Evolutionary conservation across 2,329 filamentous ascomycete genomes (phyloP).

Genomic region (Huntiella omanensis): DNA sequence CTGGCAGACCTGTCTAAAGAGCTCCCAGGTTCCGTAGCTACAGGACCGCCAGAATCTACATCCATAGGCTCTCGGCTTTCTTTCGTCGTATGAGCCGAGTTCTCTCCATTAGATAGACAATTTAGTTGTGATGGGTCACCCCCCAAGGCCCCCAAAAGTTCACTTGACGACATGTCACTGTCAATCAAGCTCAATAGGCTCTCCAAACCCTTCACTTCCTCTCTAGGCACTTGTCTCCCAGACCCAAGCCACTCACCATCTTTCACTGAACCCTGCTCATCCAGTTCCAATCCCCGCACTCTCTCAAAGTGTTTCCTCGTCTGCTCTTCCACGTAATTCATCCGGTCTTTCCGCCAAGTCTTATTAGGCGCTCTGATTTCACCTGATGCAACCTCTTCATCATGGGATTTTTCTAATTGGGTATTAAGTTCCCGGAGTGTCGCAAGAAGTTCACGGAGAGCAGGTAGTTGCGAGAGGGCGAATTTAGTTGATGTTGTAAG

Average conservation of each 20-base stretch:
- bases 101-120: too few relatives aligned
- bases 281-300: slow-evolving; percentile 46
- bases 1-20: too few relatives aligned
- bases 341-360: slow-evolving; percentile 48
- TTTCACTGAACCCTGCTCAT: slow-evolving; percentile 38
- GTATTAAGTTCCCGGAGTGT: slow-evolving; percentile 46
- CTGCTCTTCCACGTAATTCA: slow-evolving; percentile 68
- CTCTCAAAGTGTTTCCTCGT: slow-evolving; percentile 59
- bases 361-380: slow-evolving; percentile 17
- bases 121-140: too few relatives aligned
- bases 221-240: slow-evolving; percentile 28
- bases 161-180: slow-evolving; percentile 10
- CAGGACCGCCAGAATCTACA: too few relatives aligned
- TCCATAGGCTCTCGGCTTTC: too few relatives aligned
- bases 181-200: slow-evolving; percentile 28
- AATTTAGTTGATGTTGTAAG: slow-evolving; percentile 59
- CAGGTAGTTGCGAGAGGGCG: slow-evolving; percentile 64
- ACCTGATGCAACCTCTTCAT: background rate
- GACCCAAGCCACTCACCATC: slow-evolving; percentile 46
- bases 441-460: slow-evolving; percentile 46
- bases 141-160: too few relatives aligned
- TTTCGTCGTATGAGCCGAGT: too few relatives aligned
- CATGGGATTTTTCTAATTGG: slow-evolving; percentile 26
- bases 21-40: too few relatives aligned
- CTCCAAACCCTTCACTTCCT: slow-evolving; percentile 40